phyloP scores from a whole-genome alignment of 2,329 filamentous ascomycete species.

The Hymenotorrendiella dingleyae region DNA sequence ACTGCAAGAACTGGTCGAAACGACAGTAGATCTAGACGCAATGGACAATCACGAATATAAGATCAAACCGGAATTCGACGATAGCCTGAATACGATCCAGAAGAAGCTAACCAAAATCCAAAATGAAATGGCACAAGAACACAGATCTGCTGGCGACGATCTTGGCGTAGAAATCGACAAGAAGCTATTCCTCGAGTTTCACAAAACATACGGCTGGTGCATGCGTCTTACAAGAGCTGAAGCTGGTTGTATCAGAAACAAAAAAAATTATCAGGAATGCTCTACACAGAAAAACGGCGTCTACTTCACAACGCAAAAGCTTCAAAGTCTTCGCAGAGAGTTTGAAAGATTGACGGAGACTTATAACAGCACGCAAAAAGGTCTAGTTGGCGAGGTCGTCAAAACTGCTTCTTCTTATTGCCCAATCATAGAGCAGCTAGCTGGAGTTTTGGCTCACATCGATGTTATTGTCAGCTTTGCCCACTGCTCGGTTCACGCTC shows the following conservation, averaged over 20 bases:
- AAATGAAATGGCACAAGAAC: conserved; percentile 78
- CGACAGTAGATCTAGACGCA: conserved; percentile 91
- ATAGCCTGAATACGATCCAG: conserved; percentile 77
- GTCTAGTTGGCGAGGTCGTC: conserved; percentile 88
- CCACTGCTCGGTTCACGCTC: conserved; percentile 88
- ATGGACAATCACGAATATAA: conserved; percentile 97
- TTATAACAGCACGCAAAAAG: conserved; percentile 90
- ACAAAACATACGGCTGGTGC: conserved; percentile 93
- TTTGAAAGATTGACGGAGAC: conserved; percentile 91
- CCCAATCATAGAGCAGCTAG: conserved; percentile 84
- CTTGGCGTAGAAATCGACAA: conserved; percentile 92
- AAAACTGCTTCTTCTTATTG: conserved; percentile 90
- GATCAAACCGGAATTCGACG: conserved; percentile 97
- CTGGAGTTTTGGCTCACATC: conserved; percentile 81
- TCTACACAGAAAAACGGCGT: conserved; percentile 99
- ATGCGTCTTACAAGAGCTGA: conserved; percentile 89
- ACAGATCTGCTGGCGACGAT: conserved; percentile 68
- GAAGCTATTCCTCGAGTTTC: conserved; percentile 96
- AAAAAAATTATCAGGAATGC: conserved; percentile 83
- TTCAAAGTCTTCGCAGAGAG: conserved; percentile 78
- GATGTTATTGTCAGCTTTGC: conserved; percentile 94
- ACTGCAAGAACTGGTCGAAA: conserved; percentile 96
- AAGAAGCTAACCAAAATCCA: conserved; percentile 84
- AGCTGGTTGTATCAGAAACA: conserved; percentile 88
- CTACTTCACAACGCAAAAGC: conserved; percentile 84